These are phyloP conservation scores for Atkinsonella hypoxylon DNA, from an alignment of 2,329 filamentous ascomycete species.

Conservation along the genomic window DNA sequence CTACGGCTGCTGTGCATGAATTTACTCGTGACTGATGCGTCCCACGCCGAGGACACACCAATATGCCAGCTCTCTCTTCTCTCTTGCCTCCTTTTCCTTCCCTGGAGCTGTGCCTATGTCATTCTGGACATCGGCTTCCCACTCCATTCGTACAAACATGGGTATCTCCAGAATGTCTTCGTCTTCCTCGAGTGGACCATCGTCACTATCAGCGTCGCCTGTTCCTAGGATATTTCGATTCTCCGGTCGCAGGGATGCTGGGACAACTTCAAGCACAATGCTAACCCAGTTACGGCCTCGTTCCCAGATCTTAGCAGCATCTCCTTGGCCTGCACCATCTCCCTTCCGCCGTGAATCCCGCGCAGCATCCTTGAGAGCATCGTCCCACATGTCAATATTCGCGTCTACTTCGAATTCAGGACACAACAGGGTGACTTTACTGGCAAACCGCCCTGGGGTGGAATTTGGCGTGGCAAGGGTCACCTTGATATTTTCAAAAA, in stretches of 20 bases:
- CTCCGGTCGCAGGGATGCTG: conserved; percentile 40
- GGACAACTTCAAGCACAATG: conserved; percentile 81
- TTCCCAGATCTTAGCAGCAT: conserved; percentile 95
- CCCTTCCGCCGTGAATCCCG: conserved; percentile 25
- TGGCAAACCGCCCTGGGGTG: conserved; percentile 65
- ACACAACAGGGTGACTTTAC: conserved; percentile 81
- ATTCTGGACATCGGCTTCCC: conserved; percentile 60
- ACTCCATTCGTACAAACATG: conserved; percentile 85
- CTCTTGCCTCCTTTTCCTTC: conserved; percentile 50
- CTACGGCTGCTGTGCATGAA: conserved; percentile 4
- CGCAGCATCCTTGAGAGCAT: conserved; percentile 56
- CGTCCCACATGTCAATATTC: conserved; percentile 80
- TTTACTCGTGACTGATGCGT: conserved; percentile 48
- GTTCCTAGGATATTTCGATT: conserved; percentile 17
- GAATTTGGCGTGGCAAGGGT: conserved; percentile 73
- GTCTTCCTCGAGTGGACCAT: conserved; percentile 41
- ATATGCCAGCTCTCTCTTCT: conserved; percentile 83
- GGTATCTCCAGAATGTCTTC: conserved; percentile 74
- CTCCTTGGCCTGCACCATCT: conserved; percentile 42
- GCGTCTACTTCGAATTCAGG: conserved; percentile 90
- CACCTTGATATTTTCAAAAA: conserved; percentile 83
- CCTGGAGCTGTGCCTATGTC: conserved; percentile 45
- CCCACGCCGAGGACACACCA: conserved; percentile 91
- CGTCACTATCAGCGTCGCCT: conserved; percentile 26
- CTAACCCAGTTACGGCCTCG: conserved; percentile 88